Evolutionary conservation across 2,329 filamentous ascomycete genomes (phyloP), one percentile per base, ranked within the genome.

Genomic region (Penicillium sp.): DNA sequence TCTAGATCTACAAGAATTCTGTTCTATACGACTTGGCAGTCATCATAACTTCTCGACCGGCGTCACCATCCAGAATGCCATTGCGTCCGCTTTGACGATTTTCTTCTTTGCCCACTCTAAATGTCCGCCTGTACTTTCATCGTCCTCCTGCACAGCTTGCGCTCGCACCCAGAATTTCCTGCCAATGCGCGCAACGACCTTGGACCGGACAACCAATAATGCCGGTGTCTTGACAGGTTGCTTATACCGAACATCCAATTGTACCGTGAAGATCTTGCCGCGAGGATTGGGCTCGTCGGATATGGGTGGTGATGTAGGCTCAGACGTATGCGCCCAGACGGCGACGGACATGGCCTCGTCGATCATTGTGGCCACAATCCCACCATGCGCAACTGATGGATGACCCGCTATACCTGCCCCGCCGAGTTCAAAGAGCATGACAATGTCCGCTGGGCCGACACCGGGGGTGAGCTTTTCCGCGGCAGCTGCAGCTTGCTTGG

Each of bases 321-420:
- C 37, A 27, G n/a, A 49, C 7, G 56, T 45, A 50, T 64, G 62
- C 17, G 60, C 44, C 38, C 61, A 58, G 18, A 69, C 58, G 9
- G 62, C 60, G 10, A 68, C 43, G 2, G 67, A 69, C 65, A 72
- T 70, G 16, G 64, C 59, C 51, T 73, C 70, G 40, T 73, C 70
- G 16, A 73, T 58, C 15, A 70, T 41, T 4, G 65, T 65, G 18
- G 65, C 63, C 9, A 67, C 47, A 21, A 70, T 51, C 11, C 68
- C 69, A 3, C 69, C 69, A 35, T 72, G 69, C 14, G 61, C 63
- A 1, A 62, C 64, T 4, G 45, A 41, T 1, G 67, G 64, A 44
- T 71, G 67, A 3, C 68, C 67, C 16, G 60, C 61, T 4, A 71
- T 44, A 6, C 67, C 69, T 2, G 63, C 63, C 4, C 48, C 52